These are phyloP conservation scores for Dendrothele bispora DNA, from an alignment of 768 basidiomycete genomes.

Conservation along the genomic window DNA sequence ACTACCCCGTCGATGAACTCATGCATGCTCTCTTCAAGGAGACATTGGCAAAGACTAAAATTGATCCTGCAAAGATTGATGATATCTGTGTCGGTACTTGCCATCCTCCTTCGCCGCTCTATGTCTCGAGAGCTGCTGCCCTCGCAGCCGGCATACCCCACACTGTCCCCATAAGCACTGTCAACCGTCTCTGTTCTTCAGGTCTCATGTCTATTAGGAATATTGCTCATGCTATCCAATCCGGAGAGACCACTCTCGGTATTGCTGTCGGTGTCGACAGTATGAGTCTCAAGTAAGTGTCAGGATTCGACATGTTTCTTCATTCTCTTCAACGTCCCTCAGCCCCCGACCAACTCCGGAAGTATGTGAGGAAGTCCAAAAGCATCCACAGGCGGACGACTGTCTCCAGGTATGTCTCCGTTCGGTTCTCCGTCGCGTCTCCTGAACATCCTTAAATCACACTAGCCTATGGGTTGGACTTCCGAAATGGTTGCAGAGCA, in stretches of 20 bases:
- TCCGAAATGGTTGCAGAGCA: slow-evolving; percentile 86
- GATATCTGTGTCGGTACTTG: slow-evolving; percentile 91
- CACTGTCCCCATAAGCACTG: slow-evolving; percentile 81
- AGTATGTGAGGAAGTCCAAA: slow-evolving; percentile 57
- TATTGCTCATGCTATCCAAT: slow-evolving; percentile 84
- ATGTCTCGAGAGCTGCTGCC: slow-evolving; percentile 83
- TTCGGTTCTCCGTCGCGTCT: background rate
- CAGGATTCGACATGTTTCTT: slow-evolving; percentile 9
- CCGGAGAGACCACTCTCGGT: slow-evolving; percentile 84
- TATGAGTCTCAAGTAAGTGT: slow-evolving; percentile 73
- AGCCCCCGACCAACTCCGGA: slow-evolving; percentile 78
- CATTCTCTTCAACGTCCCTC: slow-evolving; percentile 8
- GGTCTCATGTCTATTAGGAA: slow-evolving; percentile 91
- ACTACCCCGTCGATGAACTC: slow-evolving; percentile 84
- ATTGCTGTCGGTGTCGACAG: slow-evolving; percentile 83
- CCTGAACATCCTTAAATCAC: background rate
- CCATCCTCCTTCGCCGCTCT: slow-evolving; percentile 79
- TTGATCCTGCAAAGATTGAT: slow-evolving; percentile 72
- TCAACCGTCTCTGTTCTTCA: slow-evolving; percentile 93
- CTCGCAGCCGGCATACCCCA: slow-evolving; percentile 88
- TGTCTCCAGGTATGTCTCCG: slow-evolving; percentile 59
- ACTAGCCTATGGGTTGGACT: slow-evolving; percentile 93
- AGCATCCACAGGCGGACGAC: slow-evolving; percentile 66
- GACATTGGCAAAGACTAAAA: slow-evolving; percentile 59
- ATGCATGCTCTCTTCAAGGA: slow-evolving; percentile 81